Percentiles rank a stretch among this genome's conserved stretches.
Evolutionary conservation across 2,329 filamentous ascomycete genomes (phyloP).

Genomic region (Trichophyton equinum): DNA sequence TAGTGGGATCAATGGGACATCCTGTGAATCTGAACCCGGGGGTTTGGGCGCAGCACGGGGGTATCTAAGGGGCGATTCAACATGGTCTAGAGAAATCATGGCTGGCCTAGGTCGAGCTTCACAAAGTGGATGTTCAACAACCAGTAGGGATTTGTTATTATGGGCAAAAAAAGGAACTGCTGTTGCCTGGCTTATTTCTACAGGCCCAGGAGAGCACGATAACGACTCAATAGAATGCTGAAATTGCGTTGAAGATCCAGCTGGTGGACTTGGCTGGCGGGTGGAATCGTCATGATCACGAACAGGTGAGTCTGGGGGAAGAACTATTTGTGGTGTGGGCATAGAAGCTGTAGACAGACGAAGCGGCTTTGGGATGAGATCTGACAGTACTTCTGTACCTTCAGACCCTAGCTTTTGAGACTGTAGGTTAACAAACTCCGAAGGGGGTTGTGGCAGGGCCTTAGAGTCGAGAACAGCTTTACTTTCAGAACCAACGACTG

Average conservation of each 20-base stretch:
- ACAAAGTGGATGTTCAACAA: slow-evolving; percentile 40
- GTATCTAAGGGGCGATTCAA: slow-evolving; percentile 48
- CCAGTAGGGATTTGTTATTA: slow-evolving; percentile 50
- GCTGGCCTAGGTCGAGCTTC: slow-evolving; percentile 18
- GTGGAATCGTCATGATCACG: not conserved
- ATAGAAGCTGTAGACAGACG: not conserved
- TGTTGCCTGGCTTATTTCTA: slow-evolving; percentile 50
- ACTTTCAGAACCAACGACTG: not conserved
- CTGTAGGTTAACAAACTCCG: not conserved
- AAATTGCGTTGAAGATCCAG: slow-evolving; percentile 16
- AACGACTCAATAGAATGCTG: slow-evolving; percentile 35
- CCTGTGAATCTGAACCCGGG: slow-evolving; percentile 36
- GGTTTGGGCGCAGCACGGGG: slow-evolving; percentile 46
- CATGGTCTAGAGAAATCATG: slow-evolving; percentile 14
- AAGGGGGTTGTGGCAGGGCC: not conserved
- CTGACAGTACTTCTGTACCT: not conserved
- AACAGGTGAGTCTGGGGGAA: not conserved
- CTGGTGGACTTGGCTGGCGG: slow-evolving; percentile 5
- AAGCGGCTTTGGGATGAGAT: not conserved
- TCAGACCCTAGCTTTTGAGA: not conserved
- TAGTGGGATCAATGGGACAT: slow-evolving; percentile 43
- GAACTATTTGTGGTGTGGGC: not conserved
- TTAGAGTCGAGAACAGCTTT: not conserved
- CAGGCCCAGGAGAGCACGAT: slow-evolving; percentile 38
- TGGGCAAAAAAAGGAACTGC: slow-evolving; percentile 50